Evolutionary conservation across 768 basidiomycete species (phyloP).

Genomic region (Rhizopogon sp.): DNA sequence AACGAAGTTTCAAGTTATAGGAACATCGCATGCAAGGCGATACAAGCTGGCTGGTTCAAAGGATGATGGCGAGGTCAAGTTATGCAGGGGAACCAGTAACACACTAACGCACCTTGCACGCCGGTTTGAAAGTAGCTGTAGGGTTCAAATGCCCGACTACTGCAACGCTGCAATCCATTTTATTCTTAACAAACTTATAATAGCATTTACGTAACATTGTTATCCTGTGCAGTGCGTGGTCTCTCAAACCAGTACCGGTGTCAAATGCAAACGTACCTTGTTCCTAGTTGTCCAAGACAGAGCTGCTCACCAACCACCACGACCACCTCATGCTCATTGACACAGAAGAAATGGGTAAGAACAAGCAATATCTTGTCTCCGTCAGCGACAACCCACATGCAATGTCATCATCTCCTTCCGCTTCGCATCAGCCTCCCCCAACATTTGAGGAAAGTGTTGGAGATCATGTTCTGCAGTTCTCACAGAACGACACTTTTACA

Average conservation of each 20-base stretch:
- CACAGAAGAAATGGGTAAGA: not conserved
- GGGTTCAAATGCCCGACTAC: not conserved
- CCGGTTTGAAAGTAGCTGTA: not conserved
- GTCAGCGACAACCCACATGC: not conserved
- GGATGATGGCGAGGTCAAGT: not conserved
- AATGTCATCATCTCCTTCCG: not conserved
- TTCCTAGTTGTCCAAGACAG: not conserved
- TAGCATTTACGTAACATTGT: not conserved
- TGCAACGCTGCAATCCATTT: too few species aligned
- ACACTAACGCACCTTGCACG: not conserved
- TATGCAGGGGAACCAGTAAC: too few species aligned
- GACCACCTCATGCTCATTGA: not conserved
- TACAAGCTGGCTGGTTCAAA: not conserved
- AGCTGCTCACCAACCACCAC: not conserved
- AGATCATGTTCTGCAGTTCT: constrained; percentile 22
- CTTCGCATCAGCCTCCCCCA: constrained; percentile 12
- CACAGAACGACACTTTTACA: constrained; percentile 14
- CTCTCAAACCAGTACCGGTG: not conserved
- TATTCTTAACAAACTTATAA: not conserved
- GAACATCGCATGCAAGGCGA: not conserved
- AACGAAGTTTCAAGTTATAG: not conserved
- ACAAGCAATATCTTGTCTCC: not conserved
- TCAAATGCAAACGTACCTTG: not conserved
- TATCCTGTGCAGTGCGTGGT: not conserved
- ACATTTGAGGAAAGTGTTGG: constrained; percentile 21